Evolutionary conservation across 345 rosid genomes (phyloP).

Genomic region (Aurinia saxatilis): DNA sequence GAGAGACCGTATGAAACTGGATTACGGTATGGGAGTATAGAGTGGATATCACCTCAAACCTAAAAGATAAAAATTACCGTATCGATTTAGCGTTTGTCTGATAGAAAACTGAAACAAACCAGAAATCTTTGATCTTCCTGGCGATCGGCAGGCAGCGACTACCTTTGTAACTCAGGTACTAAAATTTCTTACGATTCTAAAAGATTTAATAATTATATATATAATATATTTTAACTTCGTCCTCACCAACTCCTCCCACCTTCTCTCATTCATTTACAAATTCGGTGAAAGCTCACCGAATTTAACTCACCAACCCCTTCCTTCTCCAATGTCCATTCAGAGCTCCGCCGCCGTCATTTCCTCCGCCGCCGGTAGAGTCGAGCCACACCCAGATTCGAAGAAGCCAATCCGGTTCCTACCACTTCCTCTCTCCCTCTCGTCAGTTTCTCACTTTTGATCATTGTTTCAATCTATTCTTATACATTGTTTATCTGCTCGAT

Average conservation of each 20-base stretch:
- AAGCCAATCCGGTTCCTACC: slow-evolving; percentile 29
- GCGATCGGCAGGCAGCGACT: no score
- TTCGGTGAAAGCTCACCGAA: background rate
- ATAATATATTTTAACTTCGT: background rate
- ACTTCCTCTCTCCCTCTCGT: slow-evolving; percentile 29
- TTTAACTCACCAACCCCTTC: slow-evolving; percentile 25
- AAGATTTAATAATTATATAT: background rate
- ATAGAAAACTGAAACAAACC: background rate
- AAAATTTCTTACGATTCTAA: background rate
- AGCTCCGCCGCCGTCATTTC: slow-evolving; percentile 18
- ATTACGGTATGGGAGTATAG: no score
- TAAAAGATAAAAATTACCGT: no score
- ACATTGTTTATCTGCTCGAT: no score
- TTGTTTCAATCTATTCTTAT: background rate
- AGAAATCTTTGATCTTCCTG: background rate
- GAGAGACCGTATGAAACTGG: no score
- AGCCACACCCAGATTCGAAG: slow-evolving; percentile 4
- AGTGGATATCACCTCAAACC: no score
- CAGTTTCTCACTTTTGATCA: background rate
- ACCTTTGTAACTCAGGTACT: background rate
- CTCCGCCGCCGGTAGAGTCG: background rate
- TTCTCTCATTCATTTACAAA: slow-evolving; percentile 10
- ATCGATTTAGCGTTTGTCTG: no score
- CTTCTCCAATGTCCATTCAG: slow-evolving; percentile 24
- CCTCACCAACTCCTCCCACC: slow-evolving; percentile 22